Percentiles rank a stretch among this genome's conserved stretches.
phyloP scores from a whole-genome alignment of 2,329 filamentous ascomycete species.

The Diaporthe vaccinii region DNA sequence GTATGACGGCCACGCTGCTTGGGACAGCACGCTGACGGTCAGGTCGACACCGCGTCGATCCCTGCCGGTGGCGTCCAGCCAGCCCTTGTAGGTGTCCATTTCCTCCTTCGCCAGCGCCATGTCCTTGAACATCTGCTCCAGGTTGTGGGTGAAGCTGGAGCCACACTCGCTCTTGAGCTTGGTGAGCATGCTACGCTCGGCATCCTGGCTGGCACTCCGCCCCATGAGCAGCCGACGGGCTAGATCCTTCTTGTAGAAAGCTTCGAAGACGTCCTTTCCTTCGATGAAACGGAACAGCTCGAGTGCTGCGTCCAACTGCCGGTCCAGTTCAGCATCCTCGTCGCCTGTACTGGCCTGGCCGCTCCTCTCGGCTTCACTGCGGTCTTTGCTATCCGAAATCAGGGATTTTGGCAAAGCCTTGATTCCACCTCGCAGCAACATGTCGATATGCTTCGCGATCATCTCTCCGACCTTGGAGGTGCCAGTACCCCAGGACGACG shows the following conservation, averaged over 20 bases:
- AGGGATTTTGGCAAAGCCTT: conserved; percentile 83
- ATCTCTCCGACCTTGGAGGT: conserved; percentile 97
- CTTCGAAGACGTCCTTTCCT: conserved; percentile 97
- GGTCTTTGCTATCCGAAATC: conserved; percentile 71
- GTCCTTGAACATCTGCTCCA: conserved; percentile 99
- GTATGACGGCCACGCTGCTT: conserved; percentile 93
- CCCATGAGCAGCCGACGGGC: conserved; percentile 91
- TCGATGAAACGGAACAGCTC: conserved; percentile 98
- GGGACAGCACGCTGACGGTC: conserved; percentile 90
- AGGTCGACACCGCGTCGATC: conserved; percentile 74
- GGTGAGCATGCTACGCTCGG: conserved; percentile 94
- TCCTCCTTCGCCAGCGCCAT: conserved; percentile 94
- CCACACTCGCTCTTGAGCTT: conserved; percentile 95
- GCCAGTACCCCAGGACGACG: conserved; percentile 80
- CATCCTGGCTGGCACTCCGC: conserved; percentile 92
- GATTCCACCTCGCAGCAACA: conserved; percentile 86
- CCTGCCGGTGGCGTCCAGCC: conserved; percentile 62
- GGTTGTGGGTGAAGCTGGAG: conserved; percentile 92
- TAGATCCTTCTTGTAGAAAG: conserved; percentile 98
- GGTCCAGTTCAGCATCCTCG: conserved; percentile 92
- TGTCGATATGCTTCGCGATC: conserved; percentile 97
- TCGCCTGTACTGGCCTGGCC: conserved; percentile 80
- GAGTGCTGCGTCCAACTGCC: conserved; percentile 91
- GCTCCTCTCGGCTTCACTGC: conserved; percentile 69
- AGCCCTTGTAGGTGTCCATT: conserved; percentile 88